phyloP scores from a whole-genome alignment of 768 basidiomycete species.

The Podaxis sp. region DNA sequence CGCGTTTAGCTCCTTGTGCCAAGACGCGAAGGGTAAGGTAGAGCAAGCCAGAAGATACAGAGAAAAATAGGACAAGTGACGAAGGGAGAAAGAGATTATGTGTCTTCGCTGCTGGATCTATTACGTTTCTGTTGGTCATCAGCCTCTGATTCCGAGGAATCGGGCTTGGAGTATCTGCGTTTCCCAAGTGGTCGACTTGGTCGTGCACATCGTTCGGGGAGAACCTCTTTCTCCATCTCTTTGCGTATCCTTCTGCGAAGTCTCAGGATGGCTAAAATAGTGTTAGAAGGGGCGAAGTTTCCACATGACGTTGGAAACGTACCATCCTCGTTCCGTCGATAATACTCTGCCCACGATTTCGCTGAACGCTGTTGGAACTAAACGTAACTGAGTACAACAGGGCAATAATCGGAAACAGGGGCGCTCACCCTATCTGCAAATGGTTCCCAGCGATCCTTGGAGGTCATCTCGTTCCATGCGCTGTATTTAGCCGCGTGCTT shows the following conservation, averaged over 20 bases:
- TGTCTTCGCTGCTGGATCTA: conserved; percentile 11
- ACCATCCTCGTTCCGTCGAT: conserved; percentile 53
- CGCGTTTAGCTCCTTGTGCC: neutral
- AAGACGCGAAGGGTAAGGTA: neutral
- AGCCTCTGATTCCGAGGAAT: conserved; percentile 24
- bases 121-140: conserved; percentile 27
- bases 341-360: conserved; percentile 65
- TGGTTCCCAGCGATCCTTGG: conserved; percentile 53
- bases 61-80: neutral
- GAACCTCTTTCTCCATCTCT: conserved; percentile 19
- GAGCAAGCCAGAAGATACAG: neutral
- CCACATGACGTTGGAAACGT: conserved; percentile 5
- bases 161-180: conserved; percentile 29
- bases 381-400: conserved; percentile 5
- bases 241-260: conserved; percentile 40
- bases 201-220: conserved; percentile 28
- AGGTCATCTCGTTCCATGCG: conserved; percentile 41
- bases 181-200: conserved; percentile 32
- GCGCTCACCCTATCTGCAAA: conserved; percentile 49
- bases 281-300: neutral
- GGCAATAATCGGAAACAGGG: neutral
- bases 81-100: neutral
- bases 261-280: conserved; percentile 31
- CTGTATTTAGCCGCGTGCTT: conserved; percentile 53
- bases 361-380: conserved; percentile 55